A percentile compares a stretch with the other conserved stretches of the same genome.
Evolutionary conservation across 768 basidiomycete species (phyloP).

Genomic region (Candolleomyces aberdarensis): DNA sequence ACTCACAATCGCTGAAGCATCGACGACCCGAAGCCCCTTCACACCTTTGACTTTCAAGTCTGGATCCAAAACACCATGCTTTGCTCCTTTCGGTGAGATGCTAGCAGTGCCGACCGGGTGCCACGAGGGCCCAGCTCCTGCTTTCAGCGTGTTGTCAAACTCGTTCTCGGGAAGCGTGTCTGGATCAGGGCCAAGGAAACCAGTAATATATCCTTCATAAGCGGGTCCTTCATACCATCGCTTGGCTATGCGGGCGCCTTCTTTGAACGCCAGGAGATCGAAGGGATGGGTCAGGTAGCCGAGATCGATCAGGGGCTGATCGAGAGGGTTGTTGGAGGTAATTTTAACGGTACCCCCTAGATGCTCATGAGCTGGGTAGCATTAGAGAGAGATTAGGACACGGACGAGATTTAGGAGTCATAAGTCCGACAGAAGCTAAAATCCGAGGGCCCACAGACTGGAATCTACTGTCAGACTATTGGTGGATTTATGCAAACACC

Average conservation of each 20-base stretch:
- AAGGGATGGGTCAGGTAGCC: constrained; percentile 16
- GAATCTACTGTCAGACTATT: neutral
- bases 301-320: constrained; percentile 21
- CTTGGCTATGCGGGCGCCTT: constrained; percentile 15
- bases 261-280: constrained; percentile 19
- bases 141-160: neutral
- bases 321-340: constrained; percentile 14
- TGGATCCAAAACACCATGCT: constrained; percentile 10
- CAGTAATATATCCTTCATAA: constrained; percentile 14
- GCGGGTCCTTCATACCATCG: constrained; percentile 11
- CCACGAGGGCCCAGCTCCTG: neutral
- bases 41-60: constrained; percentile 8
- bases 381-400: neutral
- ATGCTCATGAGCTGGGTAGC: too few relatives aligned
- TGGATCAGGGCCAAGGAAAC: neutral
- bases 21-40: constrained; percentile 8
- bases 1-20: constrained; percentile 8
- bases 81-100: constrained; percentile 3
- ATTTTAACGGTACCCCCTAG: constrained; percentile 9
- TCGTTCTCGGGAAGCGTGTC: neutral
- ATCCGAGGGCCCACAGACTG: neutral
- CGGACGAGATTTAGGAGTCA: neutral
- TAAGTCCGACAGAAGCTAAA: neutral
- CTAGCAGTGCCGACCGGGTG: constrained; percentile 6
- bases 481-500: neutral